phyloP scores from a whole-genome alignment of 2,329 filamentous ascomycete species.

The Microdochium bolleyi region DNA sequence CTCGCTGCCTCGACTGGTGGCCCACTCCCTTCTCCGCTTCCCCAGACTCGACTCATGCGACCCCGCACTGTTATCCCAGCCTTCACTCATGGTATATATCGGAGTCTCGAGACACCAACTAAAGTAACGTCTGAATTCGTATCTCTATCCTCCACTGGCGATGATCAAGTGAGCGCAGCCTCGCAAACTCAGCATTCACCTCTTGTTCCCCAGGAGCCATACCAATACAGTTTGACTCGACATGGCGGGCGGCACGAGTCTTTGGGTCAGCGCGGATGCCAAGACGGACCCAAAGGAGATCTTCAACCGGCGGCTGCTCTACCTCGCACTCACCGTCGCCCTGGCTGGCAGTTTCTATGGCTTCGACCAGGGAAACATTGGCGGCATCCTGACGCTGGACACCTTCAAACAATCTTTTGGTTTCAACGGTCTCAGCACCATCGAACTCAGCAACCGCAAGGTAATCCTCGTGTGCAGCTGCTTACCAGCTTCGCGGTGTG shows the following conservation, averaged over 20 bases:
- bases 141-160: background rate
- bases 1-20: too few relatives aligned
- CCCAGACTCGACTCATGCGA: background rate
- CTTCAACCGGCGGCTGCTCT: slow-evolving; percentile 23
- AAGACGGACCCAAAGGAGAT: slow-evolving; percentile 25
- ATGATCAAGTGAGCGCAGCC: background rate
- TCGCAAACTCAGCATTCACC: background rate
- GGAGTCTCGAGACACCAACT: background rate
- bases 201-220: background rate
- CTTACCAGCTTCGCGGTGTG: too few relatives aligned
- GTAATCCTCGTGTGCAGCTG: slow-evolving; percentile 7
- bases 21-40: background rate
- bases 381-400: slow-evolving; percentile 24
- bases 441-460: slow-evolving; percentile 10
- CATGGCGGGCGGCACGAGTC: slow-evolving; percentile 27
- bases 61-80: background rate
- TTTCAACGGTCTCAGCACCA: slow-evolving; percentile 15
- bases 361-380: slow-evolving; percentile 29
- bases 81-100: background rate
- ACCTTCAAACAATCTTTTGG: slow-evolving; percentile 25
- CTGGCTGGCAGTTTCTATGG: slow-evolving; percentile 28
- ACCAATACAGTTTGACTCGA: background rate
- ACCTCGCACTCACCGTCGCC: slow-evolving; percentile 20
- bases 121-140: background rate
- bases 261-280: slow-evolving; percentile 26